phyloP scores from a whole-genome alignment of 2,329 filamentous ascomycete genomes.

The Neonectria magnoliae region DNA sequence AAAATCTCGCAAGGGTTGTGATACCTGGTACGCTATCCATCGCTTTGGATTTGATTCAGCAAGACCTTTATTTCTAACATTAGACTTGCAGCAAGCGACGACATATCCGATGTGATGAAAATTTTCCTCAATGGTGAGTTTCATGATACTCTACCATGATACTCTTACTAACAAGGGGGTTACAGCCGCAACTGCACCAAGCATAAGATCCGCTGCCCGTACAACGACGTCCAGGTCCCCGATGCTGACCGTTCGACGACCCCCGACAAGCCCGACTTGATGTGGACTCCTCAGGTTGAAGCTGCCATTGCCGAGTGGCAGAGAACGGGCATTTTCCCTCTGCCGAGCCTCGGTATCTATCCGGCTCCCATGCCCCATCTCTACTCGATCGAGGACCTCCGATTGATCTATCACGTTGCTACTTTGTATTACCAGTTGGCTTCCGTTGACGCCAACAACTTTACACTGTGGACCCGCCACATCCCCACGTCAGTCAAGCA shows the following conservation, averaged over 20 bases:
- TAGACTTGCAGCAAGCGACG: constrained; percentile 75
- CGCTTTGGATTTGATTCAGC: constrained; percentile 4
- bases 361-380: constrained; percentile 77
- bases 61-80: constrained; percentile 18
- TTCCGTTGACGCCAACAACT: constrained; percentile 78
- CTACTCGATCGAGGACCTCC: constrained; percentile 81
- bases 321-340: constrained; percentile 84
- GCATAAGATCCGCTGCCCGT: constrained; percentile 97
- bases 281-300: constrained; percentile 90
- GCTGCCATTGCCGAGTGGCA: constrained; percentile 84
- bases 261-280: constrained; percentile 74
- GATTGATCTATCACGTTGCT: constrained; percentile 90
- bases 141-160: background rate
- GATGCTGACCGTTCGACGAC: constrained; percentile 70
- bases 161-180: background rate
- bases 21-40: constrained; percentile 74
- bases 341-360: constrained; percentile 81
- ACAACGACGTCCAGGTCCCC: constrained; percentile 82
- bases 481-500: constrained; percentile 81
- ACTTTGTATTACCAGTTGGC: constrained; percentile 86
- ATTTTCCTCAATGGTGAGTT: constrained; percentile 91
- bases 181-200: constrained; percentile 95
- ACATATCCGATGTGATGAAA: constrained; percentile 98
- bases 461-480: constrained; percentile 92
- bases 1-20: constrained; percentile 98